These are phyloP conservation scores for Penicillium sp. DNA, from an alignment of 2,329 filamentous ascomycete species.

Conservation along the genomic window DNA sequence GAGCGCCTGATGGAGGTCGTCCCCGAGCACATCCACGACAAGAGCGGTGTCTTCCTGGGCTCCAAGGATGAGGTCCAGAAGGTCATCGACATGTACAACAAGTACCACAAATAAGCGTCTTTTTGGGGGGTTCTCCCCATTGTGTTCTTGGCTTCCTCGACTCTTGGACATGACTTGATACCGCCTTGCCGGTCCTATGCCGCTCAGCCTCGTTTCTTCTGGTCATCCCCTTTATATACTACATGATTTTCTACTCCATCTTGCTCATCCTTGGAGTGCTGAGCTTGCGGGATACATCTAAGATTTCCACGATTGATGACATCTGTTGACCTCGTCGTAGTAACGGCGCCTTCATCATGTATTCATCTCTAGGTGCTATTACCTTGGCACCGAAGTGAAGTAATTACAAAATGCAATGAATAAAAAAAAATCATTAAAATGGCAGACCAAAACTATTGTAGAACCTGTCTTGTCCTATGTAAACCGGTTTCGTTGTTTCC, in stretches of 20 bases:
- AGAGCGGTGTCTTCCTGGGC: conserved; percentile 92
- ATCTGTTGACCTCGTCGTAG: too few species aligned
- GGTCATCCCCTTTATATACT: conserved; percentile 1
- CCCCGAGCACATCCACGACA: conserved; percentile 91
- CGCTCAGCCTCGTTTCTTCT: conserved; percentile 8
- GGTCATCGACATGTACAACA: conserved; percentile 78
- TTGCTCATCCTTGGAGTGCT: conserved; percentile 6
- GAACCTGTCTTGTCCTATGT: too few species aligned
- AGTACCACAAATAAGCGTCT: conserved; percentile 33
- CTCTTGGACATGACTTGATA: conserved; percentile 2
- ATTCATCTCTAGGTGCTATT: too few species aligned
- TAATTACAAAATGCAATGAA: too few species aligned
- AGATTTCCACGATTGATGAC: conserved; percentile 4
- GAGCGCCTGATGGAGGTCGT: conserved; percentile 82
- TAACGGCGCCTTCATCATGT: too few species aligned
- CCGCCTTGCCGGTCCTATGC: conserved; percentile 5
- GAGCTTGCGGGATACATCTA: conserved; percentile 8
- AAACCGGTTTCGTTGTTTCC: too few species aligned
- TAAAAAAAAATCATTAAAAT: too few species aligned
- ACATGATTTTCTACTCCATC: conserved; percentile 6
- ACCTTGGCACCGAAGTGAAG: too few species aligned
- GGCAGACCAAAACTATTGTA: too few species aligned
- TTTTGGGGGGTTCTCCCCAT: not conserved
- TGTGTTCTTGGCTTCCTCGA: not conserved
- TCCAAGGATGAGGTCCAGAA: conserved; percentile 95